These are phyloP conservation scores for Puya raimondii DNA, from an alignment of 176 grass and related monocot species.

Conservation along the genomic window DNA sequence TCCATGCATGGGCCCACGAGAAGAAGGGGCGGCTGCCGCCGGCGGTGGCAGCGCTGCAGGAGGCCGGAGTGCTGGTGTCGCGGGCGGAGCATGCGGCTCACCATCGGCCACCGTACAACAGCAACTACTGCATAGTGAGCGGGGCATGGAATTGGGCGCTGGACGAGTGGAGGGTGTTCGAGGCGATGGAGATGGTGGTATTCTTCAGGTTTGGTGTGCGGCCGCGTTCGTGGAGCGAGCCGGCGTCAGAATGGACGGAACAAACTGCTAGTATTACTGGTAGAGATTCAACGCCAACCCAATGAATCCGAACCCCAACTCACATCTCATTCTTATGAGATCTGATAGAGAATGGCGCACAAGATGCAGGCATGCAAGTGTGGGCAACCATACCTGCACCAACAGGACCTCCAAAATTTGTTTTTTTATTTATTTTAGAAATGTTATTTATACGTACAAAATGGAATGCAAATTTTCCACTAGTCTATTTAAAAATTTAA, in stretches of 20 bases:
- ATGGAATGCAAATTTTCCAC: no score
- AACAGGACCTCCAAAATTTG: no score
- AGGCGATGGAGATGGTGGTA: conserved; percentile 66
- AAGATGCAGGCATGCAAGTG: no score
- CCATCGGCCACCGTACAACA: conserved; percentile 53
- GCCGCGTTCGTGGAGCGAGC: conserved; percentile 55
- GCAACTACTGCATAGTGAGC: conserved; percentile 84
- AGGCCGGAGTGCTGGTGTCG: conserved; percentile 70
- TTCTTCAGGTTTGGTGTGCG: conserved; percentile 58
- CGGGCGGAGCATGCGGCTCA: conserved; percentile 53
- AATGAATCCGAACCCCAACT: no score
- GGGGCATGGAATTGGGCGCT: conserved; percentile 61
- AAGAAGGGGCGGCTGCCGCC: conserved; percentile 41
- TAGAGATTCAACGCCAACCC: no score
- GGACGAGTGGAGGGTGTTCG: conserved; percentile 58
- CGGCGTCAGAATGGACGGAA: conserved; percentile 44
- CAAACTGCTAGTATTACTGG: no score
- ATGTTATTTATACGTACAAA: no score
- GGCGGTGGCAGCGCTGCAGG: conserved; percentile 50
- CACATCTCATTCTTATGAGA: no score
- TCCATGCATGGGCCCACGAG: conserved; percentile 86
- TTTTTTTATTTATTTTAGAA: no score
- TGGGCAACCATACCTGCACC: no score
- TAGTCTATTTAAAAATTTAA: no score
- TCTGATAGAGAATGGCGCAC: no score